Conservation (phyloP, 768 basidiomycete species). For the Daedalea quercina region DNA sequence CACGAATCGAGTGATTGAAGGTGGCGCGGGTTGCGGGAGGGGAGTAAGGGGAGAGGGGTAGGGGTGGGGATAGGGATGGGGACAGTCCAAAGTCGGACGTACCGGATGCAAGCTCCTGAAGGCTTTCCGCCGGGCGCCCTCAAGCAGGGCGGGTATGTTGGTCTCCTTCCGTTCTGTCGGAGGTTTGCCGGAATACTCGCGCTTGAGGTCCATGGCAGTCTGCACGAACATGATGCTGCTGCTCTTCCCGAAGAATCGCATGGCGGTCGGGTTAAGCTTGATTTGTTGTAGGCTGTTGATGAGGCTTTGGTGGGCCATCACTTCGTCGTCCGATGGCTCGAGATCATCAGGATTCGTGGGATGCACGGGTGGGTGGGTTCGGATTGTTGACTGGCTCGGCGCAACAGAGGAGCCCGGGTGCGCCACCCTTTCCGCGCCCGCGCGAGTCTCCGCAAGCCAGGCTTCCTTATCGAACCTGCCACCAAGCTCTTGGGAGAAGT, state of each 20-base stretch:
- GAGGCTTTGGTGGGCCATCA: constrained; percentile 19
- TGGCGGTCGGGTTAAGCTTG: constrained; percentile 18
- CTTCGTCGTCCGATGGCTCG: constrained; percentile 23
- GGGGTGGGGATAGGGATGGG: too few relatives aligned
- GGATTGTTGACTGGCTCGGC: not conserved
- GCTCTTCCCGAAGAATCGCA: constrained; percentile 36
- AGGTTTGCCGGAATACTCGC: constrained; percentile 26
- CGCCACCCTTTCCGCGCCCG: constrained; percentile 7
- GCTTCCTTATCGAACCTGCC: constrained; percentile 32
- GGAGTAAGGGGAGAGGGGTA: too few relatives aligned
- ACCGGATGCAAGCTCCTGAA: constrained; percentile 47
- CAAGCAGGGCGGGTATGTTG: constrained; percentile 3
- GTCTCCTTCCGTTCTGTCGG: constrained; percentile 1
- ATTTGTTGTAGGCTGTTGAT: constrained; percentile 25
- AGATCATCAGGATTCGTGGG: constrained; percentile 21
- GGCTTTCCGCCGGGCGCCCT: constrained; percentile 22
- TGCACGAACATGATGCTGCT: constrained; percentile 35
- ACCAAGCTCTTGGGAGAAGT: constrained; percentile 53
- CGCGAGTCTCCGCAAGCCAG: constrained; percentile 23
- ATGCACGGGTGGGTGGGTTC: constrained; percentile 9
- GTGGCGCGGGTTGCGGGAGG: too few relatives aligned
- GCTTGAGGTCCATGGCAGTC: constrained; percentile 36
- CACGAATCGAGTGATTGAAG: not conserved
- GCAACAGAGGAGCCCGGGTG: not conserved
- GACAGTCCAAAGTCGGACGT: constrained; percentile 13